Base-by-base conservation (phyloP, 441 rosid genomes). In the Adansonia gregorii region DNA sequence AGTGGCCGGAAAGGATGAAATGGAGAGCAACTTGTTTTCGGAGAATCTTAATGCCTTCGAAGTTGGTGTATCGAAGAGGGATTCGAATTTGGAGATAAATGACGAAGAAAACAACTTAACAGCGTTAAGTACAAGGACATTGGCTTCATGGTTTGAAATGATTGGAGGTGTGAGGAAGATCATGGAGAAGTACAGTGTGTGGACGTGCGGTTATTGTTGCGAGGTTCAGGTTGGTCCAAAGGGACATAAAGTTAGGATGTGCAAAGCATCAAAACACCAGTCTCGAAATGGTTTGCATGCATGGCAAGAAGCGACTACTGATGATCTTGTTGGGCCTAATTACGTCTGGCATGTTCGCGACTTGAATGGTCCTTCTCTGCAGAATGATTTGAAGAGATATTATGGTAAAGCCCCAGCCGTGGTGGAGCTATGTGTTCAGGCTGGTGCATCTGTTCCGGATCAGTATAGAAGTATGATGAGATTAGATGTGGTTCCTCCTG, bases 171-270 rank as follows among this genome's bases (percentile, higher is more conserved):
- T 85, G 14, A 88, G 76, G 75, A 83, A 82, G 79, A 82, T 93
- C 56, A 87, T 89, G 93, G 90, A 86, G 69, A 85, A 83, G 78
- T 92, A 91, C 79, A 84, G 65, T 49, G 97, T 90, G 78, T 87
- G 92, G 87, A 92, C 93, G 1, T 94, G 94, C 67, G 97, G 95
- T 45, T 92, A 89, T 54, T 92, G 97, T 78, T 89, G 92, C 24
- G 92, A 92, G 91, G 89, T 93, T 81, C 97, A 94, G 84, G 97
- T 94, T 4, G 95, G 98, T 76, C 97, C 96, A 8, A 92, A 87
- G 86, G 98, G 97, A 74, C 97, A 90, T 80, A 94, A 89, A 81
- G 93, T 93, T 17, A 89, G 91, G 84, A 87, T 88, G 89, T 93
- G 98, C 87, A 90, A 83, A 86, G 92, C 95, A 11, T 88, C 92